Evolutionary conservation across 1,139 yeast genomes (phyloP).

Genomic region (Pneumocystis wakefieldiae): DNA sequence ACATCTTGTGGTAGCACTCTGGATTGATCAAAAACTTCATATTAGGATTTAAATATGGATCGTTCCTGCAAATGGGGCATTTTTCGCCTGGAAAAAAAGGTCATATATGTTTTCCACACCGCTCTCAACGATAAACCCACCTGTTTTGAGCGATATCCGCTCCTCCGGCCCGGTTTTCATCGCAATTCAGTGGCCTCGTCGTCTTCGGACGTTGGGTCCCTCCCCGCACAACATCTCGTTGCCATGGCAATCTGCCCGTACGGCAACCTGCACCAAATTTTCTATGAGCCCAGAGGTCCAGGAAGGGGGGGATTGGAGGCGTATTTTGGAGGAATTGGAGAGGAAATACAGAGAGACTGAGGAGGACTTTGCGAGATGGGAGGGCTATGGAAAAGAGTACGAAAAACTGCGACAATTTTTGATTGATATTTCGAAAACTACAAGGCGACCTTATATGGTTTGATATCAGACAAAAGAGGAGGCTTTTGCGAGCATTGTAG

Average conservation of each 20-base stretch:
- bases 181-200: background rate
- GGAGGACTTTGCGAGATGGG: background rate
- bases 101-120: background rate
- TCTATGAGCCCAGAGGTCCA: background rate
- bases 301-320: background rate
- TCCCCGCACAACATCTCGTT: background rate
- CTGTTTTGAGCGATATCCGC: background rate
- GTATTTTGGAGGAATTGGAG: background rate
- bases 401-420: background rate
- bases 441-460: background rate
- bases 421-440: background rate
- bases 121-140: background rate
- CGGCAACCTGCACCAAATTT: too few relatives aligned
- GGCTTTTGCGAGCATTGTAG: background rate
- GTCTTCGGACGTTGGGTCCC: background rate
- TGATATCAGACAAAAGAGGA: background rate
- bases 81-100: constrained; percentile 24
- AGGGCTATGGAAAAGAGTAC: background rate
- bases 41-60: constrained; percentile 82
- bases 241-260: background rate
- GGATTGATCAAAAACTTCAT: constrained; percentile 87
- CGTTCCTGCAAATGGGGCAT: constrained; percentile 97
- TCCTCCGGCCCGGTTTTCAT: background rate
- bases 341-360: background rate
- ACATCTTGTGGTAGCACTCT: constrained; percentile 93